These are phyloP conservation scores for Coniochaeta hoffmannii DNA, from an alignment of 2,329 filamentous ascomycete species.

Conservation along the genomic window DNA sequence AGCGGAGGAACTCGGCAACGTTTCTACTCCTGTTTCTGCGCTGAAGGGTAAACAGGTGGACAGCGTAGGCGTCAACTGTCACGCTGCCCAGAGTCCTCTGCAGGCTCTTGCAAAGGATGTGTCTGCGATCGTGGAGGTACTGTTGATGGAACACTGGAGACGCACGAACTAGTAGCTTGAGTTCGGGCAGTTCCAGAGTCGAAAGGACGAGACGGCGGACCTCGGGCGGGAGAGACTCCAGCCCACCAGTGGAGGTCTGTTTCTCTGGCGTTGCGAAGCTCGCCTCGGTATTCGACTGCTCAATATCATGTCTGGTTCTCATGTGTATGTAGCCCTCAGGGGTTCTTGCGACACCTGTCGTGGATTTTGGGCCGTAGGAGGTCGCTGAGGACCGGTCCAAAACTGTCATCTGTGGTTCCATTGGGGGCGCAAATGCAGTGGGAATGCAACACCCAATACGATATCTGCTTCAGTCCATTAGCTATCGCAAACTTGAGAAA, in stretches of 20 bases:
- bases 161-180: slow-evolving; percentile 16
- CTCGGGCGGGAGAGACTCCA: slow-evolving; percentile 14
- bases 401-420: too few species aligned
- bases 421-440: too few species aligned
- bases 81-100: slow-evolving; percentile 11
- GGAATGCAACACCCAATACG: too few species aligned
- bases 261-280: too few species aligned
- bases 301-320: too few species aligned
- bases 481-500: too few species aligned
- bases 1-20: background rate
- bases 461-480: too few species aligned
- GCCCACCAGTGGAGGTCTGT: background rate
- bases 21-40: background rate
- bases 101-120: slow-evolving; percentile 13
- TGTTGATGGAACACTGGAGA: slow-evolving; percentile 19
- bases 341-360: too few species aligned
- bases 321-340: too few species aligned
- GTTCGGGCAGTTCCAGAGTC: slow-evolving; percentile 8
- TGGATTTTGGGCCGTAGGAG: too few species aligned
- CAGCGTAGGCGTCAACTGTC: slow-evolving; percentile 8
- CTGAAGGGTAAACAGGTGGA: slow-evolving; percentile 1
- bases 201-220: slow-evolving; percentile 16
- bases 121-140: slow-evolving; percentile 14
- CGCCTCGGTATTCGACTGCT: too few species aligned
- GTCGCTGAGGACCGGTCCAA: too few species aligned